Conservation (phyloP, 139 green algal genomes). For the Trebouxia sp. region DNA sequence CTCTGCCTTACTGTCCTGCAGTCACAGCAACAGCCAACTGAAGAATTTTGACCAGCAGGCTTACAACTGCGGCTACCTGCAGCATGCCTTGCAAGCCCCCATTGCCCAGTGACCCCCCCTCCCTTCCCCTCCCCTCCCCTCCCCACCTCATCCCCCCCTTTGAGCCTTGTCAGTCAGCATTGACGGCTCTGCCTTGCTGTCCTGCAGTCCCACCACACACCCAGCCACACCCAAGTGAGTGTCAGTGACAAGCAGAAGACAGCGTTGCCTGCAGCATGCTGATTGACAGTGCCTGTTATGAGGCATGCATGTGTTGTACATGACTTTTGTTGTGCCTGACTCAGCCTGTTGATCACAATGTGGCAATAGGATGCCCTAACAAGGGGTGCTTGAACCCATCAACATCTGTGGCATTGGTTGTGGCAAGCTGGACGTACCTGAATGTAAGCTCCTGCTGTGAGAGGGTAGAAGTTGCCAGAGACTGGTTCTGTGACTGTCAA, state of each 20-base stretch:
- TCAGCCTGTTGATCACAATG: too few species aligned
- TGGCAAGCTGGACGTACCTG: too few species aligned
- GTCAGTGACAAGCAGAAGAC: too few species aligned
- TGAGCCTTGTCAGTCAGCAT: slow-evolving; percentile 71
- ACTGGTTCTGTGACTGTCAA: slow-evolving; percentile 60
- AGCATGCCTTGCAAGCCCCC: slow-evolving; percentile 68
- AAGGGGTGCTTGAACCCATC: too few species aligned
- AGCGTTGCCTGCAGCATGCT: slow-evolving; percentile 78
- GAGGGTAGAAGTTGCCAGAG: slow-evolving; percentile 79
- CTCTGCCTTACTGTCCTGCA: slow-evolving; percentile 31
- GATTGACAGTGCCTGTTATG: too few species aligned
- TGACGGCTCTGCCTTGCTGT: slow-evolving; percentile 37
- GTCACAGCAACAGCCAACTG: neutral
- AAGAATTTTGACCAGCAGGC: too few species aligned
- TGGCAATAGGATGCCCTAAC: too few species aligned
- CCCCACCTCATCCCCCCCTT: slow-evolving; percentile 51
- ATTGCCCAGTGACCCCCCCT: slow-evolving; percentile 47
- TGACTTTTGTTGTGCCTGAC: too few species aligned
- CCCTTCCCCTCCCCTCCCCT: too few species aligned
- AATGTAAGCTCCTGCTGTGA: slow-evolving; percentile 65
- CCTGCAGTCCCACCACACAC: slow-evolving; percentile 19
- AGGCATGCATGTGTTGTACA: too few species aligned
- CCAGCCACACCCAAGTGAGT: neutral
- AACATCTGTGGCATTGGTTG: too few species aligned
- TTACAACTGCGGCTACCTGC: too few species aligned